A percentile compares a stretch with the other conserved stretches of the same genome.
Evolutionary conservation across 2,329 filamentous ascomycete genomes (phyloP).

Genomic region (Aspergillus piperis): DNA sequence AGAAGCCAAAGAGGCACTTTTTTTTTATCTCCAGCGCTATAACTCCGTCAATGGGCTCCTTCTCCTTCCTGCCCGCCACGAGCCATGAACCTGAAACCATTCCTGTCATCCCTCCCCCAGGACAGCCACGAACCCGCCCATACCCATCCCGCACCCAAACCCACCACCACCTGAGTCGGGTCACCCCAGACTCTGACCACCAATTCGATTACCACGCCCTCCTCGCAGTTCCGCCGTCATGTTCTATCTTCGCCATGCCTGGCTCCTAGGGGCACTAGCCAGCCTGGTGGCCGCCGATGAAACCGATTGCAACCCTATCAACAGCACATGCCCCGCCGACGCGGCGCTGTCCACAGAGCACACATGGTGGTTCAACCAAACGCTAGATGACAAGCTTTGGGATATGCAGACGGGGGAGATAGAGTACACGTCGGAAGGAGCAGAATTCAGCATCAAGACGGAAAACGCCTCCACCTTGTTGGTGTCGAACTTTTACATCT

Average conservation of each 20-base stretch:
- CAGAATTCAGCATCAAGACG: not conserved
- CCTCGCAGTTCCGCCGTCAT: not conserved
- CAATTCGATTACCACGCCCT: no score
- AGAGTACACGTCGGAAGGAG: not conserved
- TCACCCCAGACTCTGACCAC: no score
- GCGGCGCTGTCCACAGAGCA: not conserved
- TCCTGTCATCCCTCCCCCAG: not conserved
- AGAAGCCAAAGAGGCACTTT: not conserved
- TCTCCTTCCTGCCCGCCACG: not conserved
- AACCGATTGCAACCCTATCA: conserved; percentile 1
- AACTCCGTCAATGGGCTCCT: not conserved
- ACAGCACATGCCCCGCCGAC: conserved; percentile 1
- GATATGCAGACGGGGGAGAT: not conserved
- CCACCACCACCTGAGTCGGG: not conserved
- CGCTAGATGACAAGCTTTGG: not conserved
- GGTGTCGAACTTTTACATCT: conserved; percentile 1
- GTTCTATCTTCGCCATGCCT: not conserved
- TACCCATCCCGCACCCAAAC: not conserved
- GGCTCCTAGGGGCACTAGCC: not conserved
- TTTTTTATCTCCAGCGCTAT: conserved; percentile 1
- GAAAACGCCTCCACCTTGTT: not conserved
- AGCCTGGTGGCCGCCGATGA: not conserved
- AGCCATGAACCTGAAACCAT: not conserved
- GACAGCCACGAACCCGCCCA: not conserved
- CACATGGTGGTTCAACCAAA: conserved; percentile 1